These are phyloP conservation scores for Colletotrichum trifolii DNA, from an alignment of 2,329 filamentous ascomycete species.

Conservation along the genomic window DNA sequence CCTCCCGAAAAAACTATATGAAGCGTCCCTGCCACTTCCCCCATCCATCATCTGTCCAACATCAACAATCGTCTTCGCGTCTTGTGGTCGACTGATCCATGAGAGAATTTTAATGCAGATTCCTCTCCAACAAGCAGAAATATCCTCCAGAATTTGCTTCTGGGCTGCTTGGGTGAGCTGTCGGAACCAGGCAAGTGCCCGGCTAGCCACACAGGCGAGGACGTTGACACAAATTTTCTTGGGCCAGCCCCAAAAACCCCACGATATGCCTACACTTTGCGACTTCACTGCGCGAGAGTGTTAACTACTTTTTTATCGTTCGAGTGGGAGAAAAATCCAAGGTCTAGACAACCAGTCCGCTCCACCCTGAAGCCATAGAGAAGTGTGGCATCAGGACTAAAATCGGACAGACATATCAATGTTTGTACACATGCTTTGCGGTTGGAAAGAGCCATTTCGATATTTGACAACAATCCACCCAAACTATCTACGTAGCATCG, in stretches of 20 bases:
- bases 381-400: constrained; percentile 72
- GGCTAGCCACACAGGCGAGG: not conserved
- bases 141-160: too few species aligned
- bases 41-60: not conserved
- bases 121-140: not conserved
- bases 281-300: constrained; percentile 67
- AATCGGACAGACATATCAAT: constrained; percentile 66
- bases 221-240: not conserved
- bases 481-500: too few species aligned
- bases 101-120: not conserved
- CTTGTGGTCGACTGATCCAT: too few species aligned
- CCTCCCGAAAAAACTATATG: not conserved
- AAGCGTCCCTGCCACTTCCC: not conserved
- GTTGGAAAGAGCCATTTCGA: too few species aligned
- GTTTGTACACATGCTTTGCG: too few species aligned
- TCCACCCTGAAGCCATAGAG: constrained; percentile 73
- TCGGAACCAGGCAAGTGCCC: not conserved
- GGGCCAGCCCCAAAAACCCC: constrained; percentile 47
- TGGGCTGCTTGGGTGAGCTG: too few species aligned
- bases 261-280: constrained; percentile 72
- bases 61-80: not conserved
- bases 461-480: too few species aligned
- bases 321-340: constrained; percentile 71
- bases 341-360: constrained; percentile 76
- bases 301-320: constrained; percentile 66